Conservation (phyloP, 495 filamentous ascomycete genomes). For the Aspergillus baeticus region DNA sequence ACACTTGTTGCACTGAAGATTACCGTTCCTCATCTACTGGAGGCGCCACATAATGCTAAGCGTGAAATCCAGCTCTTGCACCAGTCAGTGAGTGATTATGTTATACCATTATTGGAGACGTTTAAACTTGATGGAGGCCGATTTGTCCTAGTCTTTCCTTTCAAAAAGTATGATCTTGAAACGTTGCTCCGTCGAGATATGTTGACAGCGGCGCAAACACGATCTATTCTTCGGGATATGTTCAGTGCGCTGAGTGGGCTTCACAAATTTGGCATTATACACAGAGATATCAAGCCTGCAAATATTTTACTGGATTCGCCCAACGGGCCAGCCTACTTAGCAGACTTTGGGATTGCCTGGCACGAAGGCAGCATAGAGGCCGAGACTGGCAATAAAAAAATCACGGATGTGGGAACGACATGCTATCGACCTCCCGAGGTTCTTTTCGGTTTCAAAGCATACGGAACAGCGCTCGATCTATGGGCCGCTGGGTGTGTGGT, state of each 20-base stretch:
- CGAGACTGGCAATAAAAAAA: conserved; percentile 68
- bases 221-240: conserved; percentile 57
- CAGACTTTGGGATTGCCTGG: conserved; percentile 94
- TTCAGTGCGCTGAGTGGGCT: conserved; percentile 71
- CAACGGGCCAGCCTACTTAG: conserved; percentile 70
- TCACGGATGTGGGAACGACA: conserved; percentile 91
- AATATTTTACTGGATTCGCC: conserved; percentile 74
- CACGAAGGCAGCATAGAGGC: conserved; percentile 56
- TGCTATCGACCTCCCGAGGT: conserved; percentile 88
- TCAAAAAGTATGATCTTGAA: conserved; percentile 69
- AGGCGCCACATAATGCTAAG: conserved; percentile 74
- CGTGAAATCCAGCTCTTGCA: conserved; percentile 74
- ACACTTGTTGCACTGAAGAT: conserved; percentile 78
- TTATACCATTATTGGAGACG: conserved; percentile 69
- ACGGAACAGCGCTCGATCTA: conserved; percentile 72
- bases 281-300: conserved; percentile 91
- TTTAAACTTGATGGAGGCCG: conserved; percentile 69
- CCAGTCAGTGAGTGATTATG: conserved; percentile 43
- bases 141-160: conserved; percentile 81
- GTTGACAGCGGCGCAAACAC: conserved; percentile 44
- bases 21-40: conserved; percentile 68
- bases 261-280: conserved; percentile 75
- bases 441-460: conserved; percentile 77
- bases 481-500: conserved; percentile 88
- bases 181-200: conserved; percentile 52